Percentiles rank a stretch among this genome's conserved stretches.
Evolutionary conservation across 805 yeast genomes (phyloP).

Genomic region (Sungouiozyma intestinalis): DNA sequence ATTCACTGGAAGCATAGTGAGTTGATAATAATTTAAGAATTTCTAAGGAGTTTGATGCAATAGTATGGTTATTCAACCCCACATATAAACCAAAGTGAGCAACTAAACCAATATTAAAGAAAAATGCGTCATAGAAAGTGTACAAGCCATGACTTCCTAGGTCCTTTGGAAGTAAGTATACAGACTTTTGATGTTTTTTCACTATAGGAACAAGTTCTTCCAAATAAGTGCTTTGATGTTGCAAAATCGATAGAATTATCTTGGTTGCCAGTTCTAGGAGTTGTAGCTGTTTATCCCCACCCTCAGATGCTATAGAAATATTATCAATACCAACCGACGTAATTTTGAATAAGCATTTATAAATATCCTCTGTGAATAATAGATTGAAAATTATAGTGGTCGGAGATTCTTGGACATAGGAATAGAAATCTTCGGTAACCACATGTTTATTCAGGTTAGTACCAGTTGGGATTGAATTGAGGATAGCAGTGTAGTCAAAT

Average conservation of each 20-base stretch:
- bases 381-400: constrained; percentile 54
- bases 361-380: constrained; percentile 50
- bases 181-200: constrained; percentile 19
- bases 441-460: constrained; percentile 42
- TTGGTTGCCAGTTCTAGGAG: constrained; percentile 35
- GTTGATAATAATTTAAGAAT: constrained; percentile 43
- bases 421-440: constrained; percentile 34
- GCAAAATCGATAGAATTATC: constrained; percentile 37
- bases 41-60: constrained; percentile 45
- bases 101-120: constrained; percentile 59
- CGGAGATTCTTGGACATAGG: constrained; percentile 56
- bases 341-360: constrained; percentile 45
- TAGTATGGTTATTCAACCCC: constrained; percentile 40
- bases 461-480: constrained; percentile 42
- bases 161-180: constrained; percentile 25
- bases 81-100: constrained; percentile 69
- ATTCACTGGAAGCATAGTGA: constrained; percentile 20
- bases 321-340: constrained; percentile 51
- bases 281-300: constrained; percentile 20
- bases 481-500: constrained; percentile 43
- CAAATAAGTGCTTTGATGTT: constrained; percentile 48
- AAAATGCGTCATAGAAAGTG: constrained; percentile 60
- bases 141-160: constrained; percentile 49
- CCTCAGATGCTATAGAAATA: constrained; percentile 23
- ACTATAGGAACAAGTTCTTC: constrained; percentile 32